Percentiles rank a stretch among this genome's conserved stretches.
Evolutionary conservation across 257 asterid genomes (phyloP).

Genomic region (Osmanthus fragrans): DNA sequence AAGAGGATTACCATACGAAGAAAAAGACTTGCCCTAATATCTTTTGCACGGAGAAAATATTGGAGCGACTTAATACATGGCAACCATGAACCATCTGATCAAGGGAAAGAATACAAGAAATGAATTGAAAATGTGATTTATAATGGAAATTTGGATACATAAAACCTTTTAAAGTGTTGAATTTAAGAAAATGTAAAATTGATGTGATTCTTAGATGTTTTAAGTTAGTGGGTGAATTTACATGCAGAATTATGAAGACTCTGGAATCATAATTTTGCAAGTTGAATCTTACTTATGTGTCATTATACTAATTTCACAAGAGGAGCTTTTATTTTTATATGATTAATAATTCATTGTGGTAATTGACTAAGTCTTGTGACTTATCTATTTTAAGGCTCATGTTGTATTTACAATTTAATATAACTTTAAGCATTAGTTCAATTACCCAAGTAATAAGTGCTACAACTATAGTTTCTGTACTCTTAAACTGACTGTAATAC

Average conservation of each 20-base stretch:
- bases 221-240: conserved; percentile 14
- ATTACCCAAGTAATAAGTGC: neutral
- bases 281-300: neutral
- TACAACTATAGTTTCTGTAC: neutral
- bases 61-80: neutral
- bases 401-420: neutral
- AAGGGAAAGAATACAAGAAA: neutral
- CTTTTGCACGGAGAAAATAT: neutral
- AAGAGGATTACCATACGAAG: neutral
- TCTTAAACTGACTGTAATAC: neutral
- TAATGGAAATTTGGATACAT: conserved; percentile 9
- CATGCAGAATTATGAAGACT: neutral
- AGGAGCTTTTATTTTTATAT: neutral
- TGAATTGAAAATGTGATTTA: neutral
- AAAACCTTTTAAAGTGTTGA: neutral
- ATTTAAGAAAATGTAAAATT: neutral
- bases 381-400: conserved; percentile 5
- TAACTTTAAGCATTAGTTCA: conserved; percentile 7
- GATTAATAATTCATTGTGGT: conserved; percentile 5
- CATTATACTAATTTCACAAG: neutral
- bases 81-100: neutral
- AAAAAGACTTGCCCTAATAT: neutral
- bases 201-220: neutral
- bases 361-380: neutral
- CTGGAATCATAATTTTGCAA: neutral